These are phyloP conservation scores for Austroboletus rostrupii DNA, from an alignment of 1,284 basidiomycete species.

Conservation along the genomic window DNA sequence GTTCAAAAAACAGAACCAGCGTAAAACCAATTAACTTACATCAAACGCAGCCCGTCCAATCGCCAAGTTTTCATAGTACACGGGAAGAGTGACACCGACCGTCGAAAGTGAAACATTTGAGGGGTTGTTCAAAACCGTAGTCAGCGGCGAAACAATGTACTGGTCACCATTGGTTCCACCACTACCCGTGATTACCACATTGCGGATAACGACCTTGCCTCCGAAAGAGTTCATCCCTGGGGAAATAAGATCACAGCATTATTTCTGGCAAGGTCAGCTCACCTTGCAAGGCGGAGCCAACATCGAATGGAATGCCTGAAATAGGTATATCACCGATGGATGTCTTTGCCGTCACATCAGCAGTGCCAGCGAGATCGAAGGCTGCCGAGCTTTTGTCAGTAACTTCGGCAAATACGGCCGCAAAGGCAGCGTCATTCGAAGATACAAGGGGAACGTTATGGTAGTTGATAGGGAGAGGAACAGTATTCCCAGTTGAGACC, in stretches of 20 bases:
- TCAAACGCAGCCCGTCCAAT: conserved; percentile 57
- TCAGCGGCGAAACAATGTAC: conserved; percentile 53
- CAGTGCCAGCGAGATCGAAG: conserved; percentile 54
- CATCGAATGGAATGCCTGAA: conserved; percentile 59
- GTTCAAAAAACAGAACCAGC: not conserved
- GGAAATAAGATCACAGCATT: not conserved
- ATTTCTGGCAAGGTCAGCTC: conserved; percentile 1
- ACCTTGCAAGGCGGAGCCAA: conserved; percentile 54
- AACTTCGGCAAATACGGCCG: conserved; percentile 54
- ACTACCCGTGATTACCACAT: conserved; percentile 58
- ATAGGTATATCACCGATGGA: conserved; percentile 68
- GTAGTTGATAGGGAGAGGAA: conserved; percentile 55
- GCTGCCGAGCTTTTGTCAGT: conserved; percentile 47
- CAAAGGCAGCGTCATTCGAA: conserved; percentile 53
- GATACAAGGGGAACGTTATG: conserved; percentile 54
- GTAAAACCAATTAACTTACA: conserved; percentile 36
- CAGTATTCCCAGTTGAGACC: conserved; percentile 66
- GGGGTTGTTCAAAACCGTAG: conserved; percentile 56
- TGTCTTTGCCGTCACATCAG: conserved; percentile 61
- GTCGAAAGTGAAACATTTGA: conserved; percentile 68
- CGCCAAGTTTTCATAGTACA: conserved; percentile 51
- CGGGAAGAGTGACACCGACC: conserved; percentile 55
- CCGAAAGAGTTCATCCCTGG: conserved; percentile 54
- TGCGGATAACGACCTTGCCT: conserved; percentile 44
- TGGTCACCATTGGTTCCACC: conserved; percentile 54